Evolutionary conservation across 805 yeast genomes (phyloP).

Genomic region (Cyberlindnera veronae): DNA sequence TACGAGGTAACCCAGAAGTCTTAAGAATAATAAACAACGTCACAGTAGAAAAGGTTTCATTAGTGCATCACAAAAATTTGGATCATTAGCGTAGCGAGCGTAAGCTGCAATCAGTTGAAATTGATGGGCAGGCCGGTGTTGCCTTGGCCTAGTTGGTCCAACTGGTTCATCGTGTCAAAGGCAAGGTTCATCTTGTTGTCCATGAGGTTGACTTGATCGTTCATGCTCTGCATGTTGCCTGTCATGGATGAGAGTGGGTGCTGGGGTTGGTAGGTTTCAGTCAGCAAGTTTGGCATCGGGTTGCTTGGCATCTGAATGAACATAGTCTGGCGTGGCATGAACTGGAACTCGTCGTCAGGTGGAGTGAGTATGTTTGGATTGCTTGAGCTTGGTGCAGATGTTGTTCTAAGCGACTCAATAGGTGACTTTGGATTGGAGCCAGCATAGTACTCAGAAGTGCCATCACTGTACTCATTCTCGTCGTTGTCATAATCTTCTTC

Average conservation of each 20-base stretch:
- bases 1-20: no score
- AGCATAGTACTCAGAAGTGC: background rate
- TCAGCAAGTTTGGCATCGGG: no score
- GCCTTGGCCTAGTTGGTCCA: no score
- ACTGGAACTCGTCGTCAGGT: slow-evolving; percentile 13
- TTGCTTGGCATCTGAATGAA: no score
- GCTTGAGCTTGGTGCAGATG: background rate
- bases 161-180: slow-evolving; percentile 5
- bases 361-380: slow-evolving; percentile 10
- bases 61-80: no score
- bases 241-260: background rate
- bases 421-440: slow-evolving; percentile 4
- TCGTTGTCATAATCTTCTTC: slow-evolving; percentile 2
- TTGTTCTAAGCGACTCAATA: background rate
- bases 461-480: slow-evolving; percentile 5
- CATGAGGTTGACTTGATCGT: slow-evolving; percentile 8
- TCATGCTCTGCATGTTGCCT: background rate
- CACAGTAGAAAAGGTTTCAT: background rate
- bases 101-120: no score
- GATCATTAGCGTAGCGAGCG: no score
- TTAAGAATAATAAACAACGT: background rate
- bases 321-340: slow-evolving; percentile 29
- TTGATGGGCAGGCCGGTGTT: no score
- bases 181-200: slow-evolving; percentile 11
- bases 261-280: background rate